Conservation (phyloP, 2,329 filamentous ascomycete species). For the Thielaviopsis musarum region DNA sequence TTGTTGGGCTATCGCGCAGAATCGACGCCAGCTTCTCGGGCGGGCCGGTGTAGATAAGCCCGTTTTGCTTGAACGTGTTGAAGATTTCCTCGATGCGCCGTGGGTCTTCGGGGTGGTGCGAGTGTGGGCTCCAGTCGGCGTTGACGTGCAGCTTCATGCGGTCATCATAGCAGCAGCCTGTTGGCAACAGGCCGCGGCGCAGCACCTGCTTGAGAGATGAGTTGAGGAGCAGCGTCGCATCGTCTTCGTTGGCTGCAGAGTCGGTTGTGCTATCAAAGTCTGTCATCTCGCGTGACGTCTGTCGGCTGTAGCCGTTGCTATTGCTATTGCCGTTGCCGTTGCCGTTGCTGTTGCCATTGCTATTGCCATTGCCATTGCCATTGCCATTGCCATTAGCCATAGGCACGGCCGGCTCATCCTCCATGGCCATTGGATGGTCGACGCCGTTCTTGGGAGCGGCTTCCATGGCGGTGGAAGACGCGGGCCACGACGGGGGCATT, state of each 20-base stretch:
- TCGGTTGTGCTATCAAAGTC: conserved; percentile 11
- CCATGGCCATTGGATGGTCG: conserved; percentile 28
- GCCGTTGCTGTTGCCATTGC: too few relatives aligned
- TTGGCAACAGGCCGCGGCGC: conserved; percentile 40
- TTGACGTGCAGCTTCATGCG: conserved; percentile 95
- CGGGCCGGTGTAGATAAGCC: conserved; percentile 51
- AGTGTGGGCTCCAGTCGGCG: conserved; percentile 51
- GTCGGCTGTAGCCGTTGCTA: conserved; percentile 5
- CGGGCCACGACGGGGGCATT: neutral
- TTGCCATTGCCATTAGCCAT: neutral
- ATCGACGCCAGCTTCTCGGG: conserved; percentile 36
- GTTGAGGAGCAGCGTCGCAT: conserved; percentile 12
- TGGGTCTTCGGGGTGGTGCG: conserved; percentile 89
- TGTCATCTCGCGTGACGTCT: conserved; percentile 5
- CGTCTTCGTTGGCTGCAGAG: conserved; percentile 13
- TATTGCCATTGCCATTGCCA: too few relatives aligned
- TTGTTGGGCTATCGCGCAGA: conserved; percentile 35
- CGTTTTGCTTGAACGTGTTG: conserved; percentile 67
- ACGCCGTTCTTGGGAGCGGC: conserved; percentile 24
- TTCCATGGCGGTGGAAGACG: conserved; percentile 11
- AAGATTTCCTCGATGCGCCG: conserved; percentile 86
- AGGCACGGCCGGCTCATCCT: conserved; percentile 14
- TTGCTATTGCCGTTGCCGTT: too few relatives aligned
- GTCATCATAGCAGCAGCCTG: conserved; percentile 76
- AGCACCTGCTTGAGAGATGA: conserved; percentile 22